Base-by-base conservation (phyloP, 441 rosid species). In the Jatropha multifida region DNA sequence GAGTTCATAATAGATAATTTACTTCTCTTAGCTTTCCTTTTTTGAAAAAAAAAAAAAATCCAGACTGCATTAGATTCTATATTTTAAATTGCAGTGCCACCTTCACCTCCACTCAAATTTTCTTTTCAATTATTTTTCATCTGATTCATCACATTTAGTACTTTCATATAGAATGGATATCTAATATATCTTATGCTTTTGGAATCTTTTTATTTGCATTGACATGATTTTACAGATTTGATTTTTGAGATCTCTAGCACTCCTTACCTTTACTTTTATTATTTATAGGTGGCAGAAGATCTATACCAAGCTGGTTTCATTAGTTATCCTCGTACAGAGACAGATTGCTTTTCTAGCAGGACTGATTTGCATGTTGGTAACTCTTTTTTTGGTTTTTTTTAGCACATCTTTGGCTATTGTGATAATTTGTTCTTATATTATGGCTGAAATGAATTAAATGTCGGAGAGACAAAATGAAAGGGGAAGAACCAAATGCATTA, bases 241-340 rank as follows among this genome's bases (percentile, higher is more conserved):
- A 72, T 23, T 38, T 55, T 61, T 23, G 59, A 4, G 41, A 69
- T 65, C 58, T 67, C 51, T 78, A 37, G 7, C 40, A 63, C 32
- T 66, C 63, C 11, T 65, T 60, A 55, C 49, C 17, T 71, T 66
- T 26, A 65, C 13, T 79, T 75, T 76, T 27, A 55, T 69, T 78
- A 69, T 81, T 81, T 76, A 44, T 81, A 93, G 98, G 99, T 93
- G 84, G 98, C 98, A 27, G 99, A 95, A 86, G 97, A 92, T 73
- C 86, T 95, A 65, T 95, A 95, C 79, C 97, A 93, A 86, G 85
- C 99, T 82, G 98, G 99, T 82, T 90, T 90, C 84, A 92, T 93
- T 68, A 93, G 99, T 86, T 95, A 95, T 89, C 99, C 99, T 74
- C 98, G 99, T 77, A 95, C 99, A 41, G 99, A 95, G 88, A 95